phyloP scores from a whole-genome alignment of 1,284 basidiomycete species.

The Cystobasidium slooffiae region DNA sequence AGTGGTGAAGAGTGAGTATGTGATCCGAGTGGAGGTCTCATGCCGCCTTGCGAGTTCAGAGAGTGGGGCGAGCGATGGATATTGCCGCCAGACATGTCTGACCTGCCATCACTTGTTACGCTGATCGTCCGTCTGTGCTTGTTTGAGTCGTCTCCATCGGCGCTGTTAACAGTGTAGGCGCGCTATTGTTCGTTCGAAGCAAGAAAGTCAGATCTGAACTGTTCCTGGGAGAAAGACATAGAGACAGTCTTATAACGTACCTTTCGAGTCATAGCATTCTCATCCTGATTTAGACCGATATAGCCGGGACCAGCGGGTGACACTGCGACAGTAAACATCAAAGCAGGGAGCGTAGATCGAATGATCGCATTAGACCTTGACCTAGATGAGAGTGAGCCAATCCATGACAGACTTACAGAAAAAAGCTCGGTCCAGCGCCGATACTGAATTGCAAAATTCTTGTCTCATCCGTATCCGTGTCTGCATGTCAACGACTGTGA shows the following conservation, averaged over 20 bases:
- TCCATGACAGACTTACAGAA: constrained; percentile 19
- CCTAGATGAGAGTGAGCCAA: background rate
- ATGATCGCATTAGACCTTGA: background rate
- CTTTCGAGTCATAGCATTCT: background rate
- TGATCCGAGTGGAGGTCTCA: constrained; percentile 12
- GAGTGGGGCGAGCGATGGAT: constrained; percentile 18
- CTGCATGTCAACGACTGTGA: constrained; percentile 5
- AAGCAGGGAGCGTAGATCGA: background rate
- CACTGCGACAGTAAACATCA: background rate
- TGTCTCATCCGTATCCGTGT: constrained; percentile 27
- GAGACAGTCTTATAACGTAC: background rate
- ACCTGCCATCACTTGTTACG: constrained; percentile 22
- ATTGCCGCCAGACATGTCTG: constrained; percentile 1
- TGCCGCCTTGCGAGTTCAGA: background rate
- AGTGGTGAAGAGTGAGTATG: constrained; percentile 42
- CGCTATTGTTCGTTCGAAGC: background rate
- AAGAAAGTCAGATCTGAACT: background rate
- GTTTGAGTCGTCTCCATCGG: constrained; percentile 39
- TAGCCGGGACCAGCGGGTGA: constrained; percentile 39
- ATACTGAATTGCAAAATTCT: constrained; percentile 36
- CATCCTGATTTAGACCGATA: constrained; percentile 12
- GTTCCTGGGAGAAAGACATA: background rate
- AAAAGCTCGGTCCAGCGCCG: constrained; percentile 37
- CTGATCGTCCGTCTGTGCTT: constrained; percentile 39
- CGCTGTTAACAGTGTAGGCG: constrained; percentile 35